phyloP scores from a whole-genome alignment of 192 early-diverging fungal genomes.

The Dimargaris xerosporica region DNA sequence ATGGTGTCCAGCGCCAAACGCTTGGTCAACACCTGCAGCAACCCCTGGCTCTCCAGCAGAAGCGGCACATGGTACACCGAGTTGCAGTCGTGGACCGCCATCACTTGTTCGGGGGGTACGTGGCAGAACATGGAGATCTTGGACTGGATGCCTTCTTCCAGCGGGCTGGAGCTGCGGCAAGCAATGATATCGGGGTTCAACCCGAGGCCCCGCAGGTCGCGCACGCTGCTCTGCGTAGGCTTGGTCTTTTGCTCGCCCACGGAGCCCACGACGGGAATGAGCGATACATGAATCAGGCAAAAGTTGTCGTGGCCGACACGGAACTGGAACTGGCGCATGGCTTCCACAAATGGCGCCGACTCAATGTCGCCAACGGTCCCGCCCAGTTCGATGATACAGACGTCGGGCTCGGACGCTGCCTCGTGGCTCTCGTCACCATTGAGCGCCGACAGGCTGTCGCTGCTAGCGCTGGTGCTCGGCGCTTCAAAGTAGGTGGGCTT shows the following conservation, averaged over 20 bases:
- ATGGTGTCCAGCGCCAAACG: constrained; percentile 57
- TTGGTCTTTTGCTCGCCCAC: constrained; percentile 99
- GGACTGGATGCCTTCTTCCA: constrained; percentile 66
- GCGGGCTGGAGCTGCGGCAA: constrained; percentile 73
- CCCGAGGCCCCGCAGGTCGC: constrained; percentile 88
- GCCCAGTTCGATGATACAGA: constrained; percentile 96
- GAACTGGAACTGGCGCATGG: constrained; percentile 99
- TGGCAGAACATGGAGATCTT: constrained; percentile 99
- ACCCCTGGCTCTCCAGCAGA: constrained; percentile 71
- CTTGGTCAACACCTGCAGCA: constrained; percentile 66
- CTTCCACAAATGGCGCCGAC: constrained; percentile 97
- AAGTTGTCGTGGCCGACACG: constrained; percentile 98
- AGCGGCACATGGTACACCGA: constrained; percentile 96
- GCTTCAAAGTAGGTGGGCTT: constrained; percentile 5
- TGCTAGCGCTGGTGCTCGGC: background rate
- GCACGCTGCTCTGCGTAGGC: constrained; percentile 93
- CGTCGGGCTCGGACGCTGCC: constrained; percentile 64
- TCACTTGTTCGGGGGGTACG: constrained; percentile 78
- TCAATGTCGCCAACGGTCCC: constrained; percentile 99
- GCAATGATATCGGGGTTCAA: constrained; percentile 93
- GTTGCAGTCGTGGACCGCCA: constrained; percentile 92
- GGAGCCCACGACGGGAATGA: constrained; percentile 90
- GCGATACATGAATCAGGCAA: constrained; percentile 91
- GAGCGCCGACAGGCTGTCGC: background rate
- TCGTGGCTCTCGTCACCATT: constrained; percentile 5